Conservation (phyloP, 805 yeast species). For the Ogataea minuta region DNA sequence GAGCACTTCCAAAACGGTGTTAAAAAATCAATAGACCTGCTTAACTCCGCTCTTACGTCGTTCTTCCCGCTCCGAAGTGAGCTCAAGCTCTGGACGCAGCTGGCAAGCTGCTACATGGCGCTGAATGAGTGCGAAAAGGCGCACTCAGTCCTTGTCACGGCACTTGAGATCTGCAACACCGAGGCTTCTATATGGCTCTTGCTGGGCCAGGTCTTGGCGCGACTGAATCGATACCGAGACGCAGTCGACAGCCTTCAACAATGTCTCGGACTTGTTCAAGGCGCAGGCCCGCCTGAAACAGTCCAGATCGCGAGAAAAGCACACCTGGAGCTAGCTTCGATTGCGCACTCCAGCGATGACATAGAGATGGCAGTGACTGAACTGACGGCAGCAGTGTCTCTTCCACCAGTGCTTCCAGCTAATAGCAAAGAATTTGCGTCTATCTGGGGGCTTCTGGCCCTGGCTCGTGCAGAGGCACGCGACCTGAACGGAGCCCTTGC, state of each 20-base stretch:
- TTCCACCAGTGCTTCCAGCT: conserved; percentile 48
- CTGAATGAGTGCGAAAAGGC: conserved; percentile 51
- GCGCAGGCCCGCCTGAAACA: conserved; percentile 32
- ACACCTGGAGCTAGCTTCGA: conserved; percentile 55
- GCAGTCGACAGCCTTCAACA: conserved; percentile 48
- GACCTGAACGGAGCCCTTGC: conserved; percentile 49
- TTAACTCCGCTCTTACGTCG: conserved; percentile 38
- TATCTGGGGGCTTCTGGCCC: conserved; percentile 52
- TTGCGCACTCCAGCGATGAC: conserved; percentile 51
- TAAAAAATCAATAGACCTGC: conserved; percentile 39
- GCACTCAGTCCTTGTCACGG: conserved; percentile 32
- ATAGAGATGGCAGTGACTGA: conserved; percentile 50
- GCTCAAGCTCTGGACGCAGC: conserved; percentile 44
- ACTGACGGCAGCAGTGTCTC: conserved; percentile 46
- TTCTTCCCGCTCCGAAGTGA: conserved; percentile 40
- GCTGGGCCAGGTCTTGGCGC: conserved; percentile 47
- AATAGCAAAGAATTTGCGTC: conserved; percentile 47
- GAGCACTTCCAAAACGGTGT: conserved; percentile 15
- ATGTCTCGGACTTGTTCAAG: conserved; percentile 42
- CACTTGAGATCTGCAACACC: conserved; percentile 22
- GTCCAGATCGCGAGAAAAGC: conserved; percentile 49
- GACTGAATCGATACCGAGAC: conserved; percentile 42
- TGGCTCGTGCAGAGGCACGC: conserved; percentile 50
- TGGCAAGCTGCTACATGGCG: conserved; percentile 50
- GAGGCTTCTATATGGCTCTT: conserved; percentile 47